phyloP scores from a whole-genome alignment of 257 asterid species.

The Lithospermum erythrorhizon region DNA sequence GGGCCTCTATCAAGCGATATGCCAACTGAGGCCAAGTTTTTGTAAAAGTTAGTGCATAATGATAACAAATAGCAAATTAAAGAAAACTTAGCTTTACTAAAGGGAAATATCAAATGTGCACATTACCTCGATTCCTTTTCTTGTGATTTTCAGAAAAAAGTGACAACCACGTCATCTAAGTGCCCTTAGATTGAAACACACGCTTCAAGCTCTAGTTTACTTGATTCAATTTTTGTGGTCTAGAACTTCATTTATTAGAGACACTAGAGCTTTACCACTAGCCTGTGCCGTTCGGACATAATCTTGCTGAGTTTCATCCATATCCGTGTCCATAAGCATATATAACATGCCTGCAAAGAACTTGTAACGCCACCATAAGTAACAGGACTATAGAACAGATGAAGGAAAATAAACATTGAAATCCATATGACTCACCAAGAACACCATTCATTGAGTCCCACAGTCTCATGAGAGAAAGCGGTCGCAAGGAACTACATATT shows the following conservation, averaged over 20 bases:
- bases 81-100: slow-evolving; percentile 17
- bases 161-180: slow-evolving; percentile 38
- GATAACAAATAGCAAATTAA: slow-evolving; percentile 14
- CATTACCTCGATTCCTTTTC: slow-evolving; percentile 82
- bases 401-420: slow-evolving; percentile 2
- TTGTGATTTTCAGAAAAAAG: slow-evolving; percentile 81
- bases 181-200: slow-evolving; percentile 30
- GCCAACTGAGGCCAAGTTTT: slow-evolving; percentile 56
- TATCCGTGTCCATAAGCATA: slow-evolving; percentile 92
- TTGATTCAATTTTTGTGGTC: slow-evolving; percentile 97
- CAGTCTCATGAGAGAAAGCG: slow-evolving; percentile 92
- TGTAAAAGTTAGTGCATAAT: not conserved
- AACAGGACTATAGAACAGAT: not conserved
- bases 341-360: slow-evolving; percentile 73
- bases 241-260: slow-evolving; percentile 87
- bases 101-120: not conserved
- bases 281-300: slow-evolving; percentile 94
- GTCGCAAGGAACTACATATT: slow-evolving; percentile 84
- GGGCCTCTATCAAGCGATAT: slow-evolving; percentile 64
- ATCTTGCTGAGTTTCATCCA: slow-evolving; percentile 94
- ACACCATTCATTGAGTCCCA: slow-evolving; percentile 99
- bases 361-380: not conserved
- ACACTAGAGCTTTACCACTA: slow-evolving; percentile 94
- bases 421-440: slow-evolving; percentile 50
- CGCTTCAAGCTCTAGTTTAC: slow-evolving; percentile 96